phyloP scores from a whole-genome alignment of 1,139 yeast species.

The Geotrichum aggregatum region DNA sequence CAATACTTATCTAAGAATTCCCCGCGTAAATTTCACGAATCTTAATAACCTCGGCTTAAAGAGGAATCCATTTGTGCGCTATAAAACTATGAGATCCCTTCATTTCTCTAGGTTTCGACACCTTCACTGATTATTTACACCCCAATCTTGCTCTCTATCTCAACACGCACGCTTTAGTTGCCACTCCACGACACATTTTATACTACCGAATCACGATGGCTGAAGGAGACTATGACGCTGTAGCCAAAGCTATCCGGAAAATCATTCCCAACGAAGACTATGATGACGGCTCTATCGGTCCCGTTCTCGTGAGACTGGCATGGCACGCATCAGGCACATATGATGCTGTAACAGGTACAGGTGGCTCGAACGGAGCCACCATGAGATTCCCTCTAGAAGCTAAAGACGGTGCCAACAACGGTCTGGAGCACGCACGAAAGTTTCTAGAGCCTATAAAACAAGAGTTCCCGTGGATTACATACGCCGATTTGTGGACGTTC shows the following conservation, averaged over 20 bases:
- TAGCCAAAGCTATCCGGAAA: slow-evolving; percentile 74
- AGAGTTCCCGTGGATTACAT: slow-evolving; percentile 55
- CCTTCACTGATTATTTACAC: background rate
- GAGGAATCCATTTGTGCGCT: background rate
- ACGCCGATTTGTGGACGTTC: slow-evolving; percentile 64
- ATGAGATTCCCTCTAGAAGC: slow-evolving; percentile 50
- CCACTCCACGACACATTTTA: background rate
- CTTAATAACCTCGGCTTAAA: too few relatives aligned
- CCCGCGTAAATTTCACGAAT: background rate
- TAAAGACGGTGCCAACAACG: slow-evolving; percentile 56
- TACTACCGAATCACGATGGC: slow-evolving; percentile 11
- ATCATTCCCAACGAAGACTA: slow-evolving; percentile 69
- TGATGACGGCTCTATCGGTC: slow-evolving; percentile 67
- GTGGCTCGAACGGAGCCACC: slow-evolving; percentile 68
- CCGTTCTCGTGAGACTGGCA: slow-evolving; percentile 58
- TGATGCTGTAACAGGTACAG: slow-evolving; percentile 51
- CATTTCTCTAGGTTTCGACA: background rate
- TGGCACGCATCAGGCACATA: slow-evolving; percentile 73
- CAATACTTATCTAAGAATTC: background rate
- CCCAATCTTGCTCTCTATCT: background rate
- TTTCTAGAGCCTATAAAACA: slow-evolving; percentile 56
- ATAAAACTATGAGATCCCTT: background rate
- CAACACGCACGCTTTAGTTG: background rate
- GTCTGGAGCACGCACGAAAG: slow-evolving; percentile 53
- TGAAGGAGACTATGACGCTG: slow-evolving; percentile 54